Evolutionary conservation across 306 rosid genomes (phyloP), one percentile per base, ranked within the genome.

Genomic region (Dicorynia guianensis): DNA sequence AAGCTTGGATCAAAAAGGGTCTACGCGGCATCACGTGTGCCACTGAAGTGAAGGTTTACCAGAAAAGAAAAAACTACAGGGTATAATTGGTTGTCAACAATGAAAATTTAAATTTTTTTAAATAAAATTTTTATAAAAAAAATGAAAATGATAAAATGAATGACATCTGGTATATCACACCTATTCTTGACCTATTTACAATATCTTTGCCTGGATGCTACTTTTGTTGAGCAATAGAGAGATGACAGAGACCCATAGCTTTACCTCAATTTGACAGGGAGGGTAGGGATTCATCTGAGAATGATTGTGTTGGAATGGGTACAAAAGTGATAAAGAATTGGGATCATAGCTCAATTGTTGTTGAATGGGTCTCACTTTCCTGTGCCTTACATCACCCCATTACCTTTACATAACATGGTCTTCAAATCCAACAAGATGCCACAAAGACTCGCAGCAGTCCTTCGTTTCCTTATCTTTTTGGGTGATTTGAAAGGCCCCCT

Each of bases 241-340:
- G 78, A 63, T 85, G 96, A 89, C 82, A 79, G 86, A 86, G 87
- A 83, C 84, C 58, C 72, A 60, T 58, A 59, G 30, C 71, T 84
- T 84, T 48, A 61, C 67, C 66, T 84, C 78, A 44, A 78, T 76
- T 57, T 70, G 70, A 72, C 67, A 67, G 82, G 46, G 57, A 63
- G 71, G 82, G 46, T 46, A 63, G 71, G 73, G 74, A 78, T 87
- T 82, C 83, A 83, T 72, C 25, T 76, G 85, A 87, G 70, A 88
- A 87, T 86, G 93, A 89, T 86, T 85, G 88, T 86, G 89, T 82
- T 87, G 89, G 86, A 70, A 85, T 87, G 86, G 84, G 82, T 76
- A 82, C 85, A 80, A 85, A 86, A 89, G 80, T 64, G 62, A 62
- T 82, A 71, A 57, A 68, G 80, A 74, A 60, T 77, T 58, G 71